These are phyloP conservation scores for Carex littledalei DNA, from an alignment of 176 grass and related monocot genomes.

Conservation along the genomic window DNA sequence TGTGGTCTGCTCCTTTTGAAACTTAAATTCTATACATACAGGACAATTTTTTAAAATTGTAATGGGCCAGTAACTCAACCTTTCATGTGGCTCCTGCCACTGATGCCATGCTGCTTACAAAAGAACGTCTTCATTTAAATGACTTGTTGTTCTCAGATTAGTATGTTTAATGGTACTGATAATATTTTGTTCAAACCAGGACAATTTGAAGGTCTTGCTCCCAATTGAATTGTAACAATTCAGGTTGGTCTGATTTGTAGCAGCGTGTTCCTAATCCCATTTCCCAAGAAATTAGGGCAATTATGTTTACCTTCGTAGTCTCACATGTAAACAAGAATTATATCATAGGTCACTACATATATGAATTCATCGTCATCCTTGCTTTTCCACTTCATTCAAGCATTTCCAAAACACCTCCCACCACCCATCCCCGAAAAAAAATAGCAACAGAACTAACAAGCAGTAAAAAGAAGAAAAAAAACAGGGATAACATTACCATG, in stretches of 20 bases:
- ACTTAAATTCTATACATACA: background rate
- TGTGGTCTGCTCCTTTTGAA: background rate
- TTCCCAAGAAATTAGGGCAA: background rate
- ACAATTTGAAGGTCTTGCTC: background rate
- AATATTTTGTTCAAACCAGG: background rate
- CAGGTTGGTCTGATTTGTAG: background rate
- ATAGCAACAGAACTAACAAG: background rate
- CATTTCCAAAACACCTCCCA: too few species aligned
- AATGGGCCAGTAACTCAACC: background rate
- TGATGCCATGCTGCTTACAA: too few species aligned
- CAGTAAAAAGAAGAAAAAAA: background rate
- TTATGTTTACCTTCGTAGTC: background rate
- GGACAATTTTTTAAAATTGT: background rate
- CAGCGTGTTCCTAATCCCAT: background rate
- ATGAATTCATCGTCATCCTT: background rate
- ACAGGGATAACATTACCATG: conserved; percentile 44
- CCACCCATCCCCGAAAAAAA: background rate
- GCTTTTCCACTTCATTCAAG: background rate
- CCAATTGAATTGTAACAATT: background rate
- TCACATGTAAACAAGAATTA: background rate
- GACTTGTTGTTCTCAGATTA: background rate
- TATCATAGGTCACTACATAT: background rate
- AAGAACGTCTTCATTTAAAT: background rate
- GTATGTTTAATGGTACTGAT: background rate
- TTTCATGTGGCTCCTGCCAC: background rate